Evolutionary conservation across 2,329 filamentous ascomycete genomes (phyloP), one percentile per base, ranked within the genome.

Genomic region (Phyllosticta citrichinensis): DNA sequence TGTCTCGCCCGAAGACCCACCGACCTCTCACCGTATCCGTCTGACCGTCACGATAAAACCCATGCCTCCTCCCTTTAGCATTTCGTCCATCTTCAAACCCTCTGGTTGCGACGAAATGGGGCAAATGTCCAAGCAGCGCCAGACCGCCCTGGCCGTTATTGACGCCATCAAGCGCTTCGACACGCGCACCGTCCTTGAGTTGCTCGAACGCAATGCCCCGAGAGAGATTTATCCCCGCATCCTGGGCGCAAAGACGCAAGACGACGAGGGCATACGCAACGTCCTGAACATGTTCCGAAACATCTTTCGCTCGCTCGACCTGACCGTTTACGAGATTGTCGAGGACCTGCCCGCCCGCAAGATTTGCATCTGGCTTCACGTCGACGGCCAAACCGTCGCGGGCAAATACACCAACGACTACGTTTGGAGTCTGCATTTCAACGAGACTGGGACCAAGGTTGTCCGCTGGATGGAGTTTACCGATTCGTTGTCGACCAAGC

Each of bases 61-160:
- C 40, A 47, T 47, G 40, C 14, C 40, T 5, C 40, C 40, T 17
- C 40, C 40, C 17, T 47, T 47, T n/a, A 47, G 40, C 52, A 27
- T 53, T 19, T 22, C 52, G 52, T 22, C 52, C 52, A 53, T 53
- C 52, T 53, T 53, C 52, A 53, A 53, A 19, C 20, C 24, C 19
- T n/a, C 12, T 19, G 6, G 10, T 10, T 24, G 52, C 52, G 12
- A 22, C 52, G 40, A 47, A 5, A 47, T 47, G 40, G 40, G 40
- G 6, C 17, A 47, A 8, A 61, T 61, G 59, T 64, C 70, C 11
- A 60, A 58, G 33, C 66, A 70, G 64, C 67, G 70, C 52, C 64
- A 63, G 60, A 72, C 70, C 9, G 60, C 60, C 24, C 60, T 62
- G n/a, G 60, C 60, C 35, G 12, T 58, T n/a, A 51, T 62, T 50